Base-by-base conservation (phyloP, 805 yeast genomes). In the Suhomyces sp. region DNA sequence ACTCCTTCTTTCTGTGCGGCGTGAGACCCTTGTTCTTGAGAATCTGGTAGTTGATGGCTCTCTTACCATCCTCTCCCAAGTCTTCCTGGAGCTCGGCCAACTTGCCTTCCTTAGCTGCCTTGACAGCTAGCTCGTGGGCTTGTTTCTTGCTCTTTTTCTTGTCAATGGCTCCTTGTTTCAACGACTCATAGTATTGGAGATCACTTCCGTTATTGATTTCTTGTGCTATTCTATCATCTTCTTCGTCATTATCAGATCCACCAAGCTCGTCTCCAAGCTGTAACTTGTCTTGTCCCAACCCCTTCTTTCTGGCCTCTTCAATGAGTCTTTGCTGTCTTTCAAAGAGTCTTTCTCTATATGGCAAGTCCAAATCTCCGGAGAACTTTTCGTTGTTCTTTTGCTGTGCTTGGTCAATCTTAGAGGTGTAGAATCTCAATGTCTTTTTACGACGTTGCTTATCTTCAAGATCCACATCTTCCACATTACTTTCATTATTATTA, bases 11-110 rank as follows among this genome's bases (percentile, higher is more conserved):
- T 69, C 97, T 82, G 70, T 86, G 88, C 17, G 96, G 93, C 1
- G 97, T 92, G 57, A 94, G 84, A 66, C 99, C 99, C 77, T 90
- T 92, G 77, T 94, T 94, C 82, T 93, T 94, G 74, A 90, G 79
- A 57, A 94, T 94, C 77, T 93, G 98, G 74, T 87, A 94, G 69
- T 88, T 90, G 64, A 94, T 80, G 1, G 97, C 98, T 67, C 99
- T 87, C 77, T 94, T 94, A 49, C 97, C 97, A 59, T 84, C 86
- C 17, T 80, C 85, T 49, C 86, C 96, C 27, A 85, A 66, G 52
- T 79, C 78, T 54, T 87, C 89, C 57, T 78, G 76, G 50, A 86
- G 71, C 62, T 90, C 96, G 8, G 84, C 87, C 58, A 93, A 72
- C 57, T 83, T 86, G 46, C 97, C 98, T 56, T 88, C 91, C 63